Evolutionary conservation across 2,329 filamentous ascomycete species (phyloP).

Genomic region (Monosporascus sp.): DNA sequence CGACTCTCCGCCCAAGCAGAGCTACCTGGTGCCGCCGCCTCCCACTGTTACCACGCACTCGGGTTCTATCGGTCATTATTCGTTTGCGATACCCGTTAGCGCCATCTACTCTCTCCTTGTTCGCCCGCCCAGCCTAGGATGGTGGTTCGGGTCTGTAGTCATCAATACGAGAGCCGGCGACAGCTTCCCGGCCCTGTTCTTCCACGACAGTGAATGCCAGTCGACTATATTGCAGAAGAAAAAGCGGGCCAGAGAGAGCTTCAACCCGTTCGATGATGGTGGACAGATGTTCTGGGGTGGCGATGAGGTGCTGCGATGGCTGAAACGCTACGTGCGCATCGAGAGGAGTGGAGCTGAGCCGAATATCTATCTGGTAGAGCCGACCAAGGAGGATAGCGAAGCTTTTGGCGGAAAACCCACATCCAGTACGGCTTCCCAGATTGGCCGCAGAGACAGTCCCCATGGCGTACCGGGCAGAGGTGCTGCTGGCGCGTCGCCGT

Average conservation of each 20-base stretch:
- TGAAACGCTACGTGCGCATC: slow-evolving; percentile 76
- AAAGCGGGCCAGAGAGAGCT: slow-evolving; percentile 73
- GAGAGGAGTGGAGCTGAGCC: slow-evolving; percentile 82
- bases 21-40: slow-evolving; percentile 85
- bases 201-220: slow-evolving; percentile 95
- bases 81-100: slow-evolving; percentile 85
- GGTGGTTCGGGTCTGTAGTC: slow-evolving; percentile 97
- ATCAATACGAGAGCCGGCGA: slow-evolving; percentile 89
- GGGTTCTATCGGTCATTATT: slow-evolving; percentile 69
- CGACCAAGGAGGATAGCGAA: slow-evolving; percentile 74
- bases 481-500: slow-evolving; percentile 30
- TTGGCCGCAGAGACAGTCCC: slow-evolving; percentile 34
- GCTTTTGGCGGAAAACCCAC: slow-evolving; percentile 68
- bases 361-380: slow-evolving; percentile 87
- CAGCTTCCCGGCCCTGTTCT: slow-evolving; percentile 92
- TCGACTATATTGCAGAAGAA: slow-evolving; percentile 93
- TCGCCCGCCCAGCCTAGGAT: slow-evolving; percentile 85
- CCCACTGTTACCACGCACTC: slow-evolving; percentile 76
- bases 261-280: slow-evolving; percentile 81
- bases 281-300: slow-evolving; percentile 96
- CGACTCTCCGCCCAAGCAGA: slow-evolving; percentile 75
- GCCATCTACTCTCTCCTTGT: slow-evolving; percentile 89
- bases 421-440: slow-evolving; percentile 37
- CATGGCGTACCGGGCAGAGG: slow-evolving; percentile 25
- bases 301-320: slow-evolving; percentile 88